A percentile compares a stretch with the other conserved stretches of the same genome.
Conservation (phyloP, 2,329 filamentous ascomycete species). For the Aspergillus calidoustus region DNA sequence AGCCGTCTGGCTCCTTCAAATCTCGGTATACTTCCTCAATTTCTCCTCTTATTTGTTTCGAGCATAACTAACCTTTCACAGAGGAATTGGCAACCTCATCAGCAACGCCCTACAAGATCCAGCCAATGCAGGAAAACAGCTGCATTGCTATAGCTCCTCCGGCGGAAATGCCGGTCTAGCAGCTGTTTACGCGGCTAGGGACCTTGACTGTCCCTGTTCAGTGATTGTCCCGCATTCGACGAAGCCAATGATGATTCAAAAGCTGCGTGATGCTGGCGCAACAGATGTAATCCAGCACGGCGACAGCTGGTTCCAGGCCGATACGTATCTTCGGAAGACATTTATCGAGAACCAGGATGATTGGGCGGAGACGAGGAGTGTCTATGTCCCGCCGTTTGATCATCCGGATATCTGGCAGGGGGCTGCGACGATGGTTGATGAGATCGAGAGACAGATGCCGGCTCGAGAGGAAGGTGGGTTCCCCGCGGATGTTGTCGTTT, state of each 20-base stretch:
- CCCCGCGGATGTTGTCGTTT: constrained; percentile 71
- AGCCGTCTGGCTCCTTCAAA: constrained; percentile 83
- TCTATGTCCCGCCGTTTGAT: constrained; percentile 46
- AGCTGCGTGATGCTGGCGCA: constrained; percentile 68
- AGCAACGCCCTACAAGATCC: constrained; percentile 31
- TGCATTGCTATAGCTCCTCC: constrained; percentile 76
- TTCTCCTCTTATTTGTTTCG: background rate
- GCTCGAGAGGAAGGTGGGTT: constrained; percentile 25
- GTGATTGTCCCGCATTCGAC: constrained; percentile 72
- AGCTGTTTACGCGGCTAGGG: constrained; percentile 71
- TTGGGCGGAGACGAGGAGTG: constrained; percentile 26
- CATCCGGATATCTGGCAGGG: constrained; percentile 44
- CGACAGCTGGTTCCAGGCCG: constrained; percentile 69
- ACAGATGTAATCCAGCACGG: constrained; percentile 68
- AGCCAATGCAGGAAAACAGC: constrained; percentile 36
- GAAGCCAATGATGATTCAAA: constrained; percentile 68
- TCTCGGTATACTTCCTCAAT: constrained; percentile 53
- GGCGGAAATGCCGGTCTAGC: constrained; percentile 84
- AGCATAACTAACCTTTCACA: constrained; percentile 14
- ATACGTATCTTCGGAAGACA: constrained; percentile 63
- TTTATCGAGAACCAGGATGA: constrained; percentile 34
- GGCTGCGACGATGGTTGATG: constrained; percentile 38
- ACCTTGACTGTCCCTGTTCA: constrained; percentile 66
- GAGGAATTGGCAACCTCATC: constrained; percentile 45
- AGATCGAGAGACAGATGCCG: constrained; percentile 42